Conservation (phyloP, 1,139 yeast species). For the Yamadazyma mexicana region DNA sequence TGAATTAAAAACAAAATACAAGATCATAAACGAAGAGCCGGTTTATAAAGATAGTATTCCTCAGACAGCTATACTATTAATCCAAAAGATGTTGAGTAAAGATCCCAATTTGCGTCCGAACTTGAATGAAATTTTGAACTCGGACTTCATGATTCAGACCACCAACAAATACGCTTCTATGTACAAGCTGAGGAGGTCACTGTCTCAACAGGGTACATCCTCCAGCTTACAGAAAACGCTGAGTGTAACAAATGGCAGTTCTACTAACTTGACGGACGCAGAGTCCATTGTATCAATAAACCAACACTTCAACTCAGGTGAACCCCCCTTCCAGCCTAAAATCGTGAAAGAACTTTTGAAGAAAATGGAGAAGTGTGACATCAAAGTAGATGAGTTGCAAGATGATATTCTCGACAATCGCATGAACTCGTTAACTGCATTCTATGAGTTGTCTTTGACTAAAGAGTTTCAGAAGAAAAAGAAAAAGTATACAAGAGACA, state of each 20-base stretch:
- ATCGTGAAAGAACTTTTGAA: slow-evolving; percentile 68
- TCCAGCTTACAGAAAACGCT: too few relatives aligned
- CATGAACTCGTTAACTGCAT: slow-evolving; percentile 80
- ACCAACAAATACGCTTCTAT: slow-evolving; percentile 24
- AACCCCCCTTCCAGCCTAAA: slow-evolving; percentile 54
- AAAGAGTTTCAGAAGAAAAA: slow-evolving; percentile 50
- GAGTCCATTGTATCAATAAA: slow-evolving; percentile 41
- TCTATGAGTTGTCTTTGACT: slow-evolving; percentile 76
- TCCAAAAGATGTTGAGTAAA: slow-evolving; percentile 60
- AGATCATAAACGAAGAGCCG: slow-evolving; percentile 70
- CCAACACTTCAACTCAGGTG: slow-evolving; percentile 41
- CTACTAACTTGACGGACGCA: slow-evolving; percentile 7
- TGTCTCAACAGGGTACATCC: background rate
- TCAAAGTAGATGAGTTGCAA: slow-evolving; percentile 65
- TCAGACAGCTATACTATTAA: slow-evolving; percentile 48
- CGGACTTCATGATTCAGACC: slow-evolving; percentile 56
- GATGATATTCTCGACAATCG: slow-evolving; percentile 59
- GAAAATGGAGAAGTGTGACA: slow-evolving; percentile 60
- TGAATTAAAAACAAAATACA: slow-evolving; percentile 59
- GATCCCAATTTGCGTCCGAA: slow-evolving; percentile 66
- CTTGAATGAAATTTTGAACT: slow-evolving; percentile 57
- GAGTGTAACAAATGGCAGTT: background rate
- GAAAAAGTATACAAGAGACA: slow-evolving; percentile 31
- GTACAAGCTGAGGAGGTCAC: slow-evolving; percentile 1
- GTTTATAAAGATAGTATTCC: slow-evolving; percentile 45